Conservation (phyloP, 2,329 filamentous ascomycete genomes). For the Ophiocordyceps sinensis region DNA sequence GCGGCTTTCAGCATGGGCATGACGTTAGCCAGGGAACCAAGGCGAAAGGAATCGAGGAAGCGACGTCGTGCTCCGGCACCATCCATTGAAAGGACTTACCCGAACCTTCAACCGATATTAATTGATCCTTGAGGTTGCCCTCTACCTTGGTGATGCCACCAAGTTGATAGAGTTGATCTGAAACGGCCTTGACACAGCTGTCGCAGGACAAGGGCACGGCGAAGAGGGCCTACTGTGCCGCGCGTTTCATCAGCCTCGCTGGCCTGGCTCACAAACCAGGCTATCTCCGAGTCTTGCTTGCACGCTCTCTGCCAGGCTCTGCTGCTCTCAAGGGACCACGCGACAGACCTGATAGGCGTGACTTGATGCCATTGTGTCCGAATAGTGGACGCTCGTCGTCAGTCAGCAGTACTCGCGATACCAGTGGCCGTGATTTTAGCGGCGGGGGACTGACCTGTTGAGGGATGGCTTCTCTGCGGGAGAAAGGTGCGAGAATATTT, state of each 20-base stretch:
- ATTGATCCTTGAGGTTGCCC: slow-evolving; percentile 67
- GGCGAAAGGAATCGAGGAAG: too few relatives aligned
- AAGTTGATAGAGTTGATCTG: slow-evolving; percentile 61
- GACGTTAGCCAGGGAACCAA: too few relatives aligned
- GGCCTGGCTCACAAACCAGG: background rate
- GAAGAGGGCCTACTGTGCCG: slow-evolving; percentile 61
- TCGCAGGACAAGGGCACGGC: slow-evolving; percentile 90
- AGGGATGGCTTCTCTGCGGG: slow-evolving; percentile 5
- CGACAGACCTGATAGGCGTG: slow-evolving; percentile 30
- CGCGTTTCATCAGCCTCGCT: slow-evolving; percentile 13
- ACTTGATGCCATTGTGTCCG: slow-evolving; percentile 23
- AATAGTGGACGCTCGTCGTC: slow-evolving; percentile 2
- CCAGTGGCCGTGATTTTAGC: background rate
- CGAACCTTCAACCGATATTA: slow-evolving; percentile 75
- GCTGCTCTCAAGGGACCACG: background rate
- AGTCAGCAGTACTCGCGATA: background rate
- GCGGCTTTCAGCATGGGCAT: slow-evolving; percentile 36
- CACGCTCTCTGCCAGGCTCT: background rate
- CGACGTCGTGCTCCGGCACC: too few relatives aligned
- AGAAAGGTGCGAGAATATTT: slow-evolving; percentile 9
- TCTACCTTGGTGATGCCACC: slow-evolving; percentile 72
- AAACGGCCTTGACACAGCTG: slow-evolving; percentile 75
- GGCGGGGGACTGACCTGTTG: background rate
- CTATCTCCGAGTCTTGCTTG: background rate
- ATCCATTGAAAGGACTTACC: slow-evolving; percentile 23